Base-by-base conservation (phyloP, 2,329 filamentous ascomycete genomes). In the Trichoderma polysporum region DNA sequence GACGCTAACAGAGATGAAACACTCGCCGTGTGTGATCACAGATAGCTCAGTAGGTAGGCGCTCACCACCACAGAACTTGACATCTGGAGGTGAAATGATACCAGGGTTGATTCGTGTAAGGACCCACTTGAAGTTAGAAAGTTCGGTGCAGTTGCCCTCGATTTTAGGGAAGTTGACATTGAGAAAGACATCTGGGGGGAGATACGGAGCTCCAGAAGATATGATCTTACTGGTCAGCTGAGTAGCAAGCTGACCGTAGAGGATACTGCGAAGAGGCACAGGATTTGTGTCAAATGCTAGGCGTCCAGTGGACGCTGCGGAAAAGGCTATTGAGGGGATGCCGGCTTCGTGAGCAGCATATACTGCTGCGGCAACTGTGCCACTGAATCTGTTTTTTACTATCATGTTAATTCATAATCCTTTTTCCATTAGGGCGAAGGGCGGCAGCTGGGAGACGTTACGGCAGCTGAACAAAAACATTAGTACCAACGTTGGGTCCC, bases 281-380 rank as follows among this genome's bases (percentile, higher is more conserved):
- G 88, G 86, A 0, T 74, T 75, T 1, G 81, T 77, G 71, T 88
- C 81, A 82, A 84, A 91, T 0, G 84, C 81, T 1, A 84, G 83
- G 31, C 78, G 81, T 15, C 80, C 80, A 6, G 79, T 79, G 0
- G 83, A 82, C 1, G 77, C 75, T 6, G 88, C 89, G 0, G 85
- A 88, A 78, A 92, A 91, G 17, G 89, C 90, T 66, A 92, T 84
- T n/a, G 85, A 85, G 0, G 90, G 90, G 66, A 91, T 85, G 1
- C 84, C 82, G 1, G 79, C 79, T 22, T 84, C 79, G 47, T 79
- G 75, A 4, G 81, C 85, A 0, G 89, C 88, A 69, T 87, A 86
- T 37, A 80, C 82, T 8, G 89, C 86, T 0, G 87, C 86, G 59
- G 89, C 88, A n/a, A 90, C 86, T 25, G 90, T 91, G 5, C 90